phyloP scores from a whole-genome alignment of 129 eudicot genomes.

The Flaveria robusta region DNA sequence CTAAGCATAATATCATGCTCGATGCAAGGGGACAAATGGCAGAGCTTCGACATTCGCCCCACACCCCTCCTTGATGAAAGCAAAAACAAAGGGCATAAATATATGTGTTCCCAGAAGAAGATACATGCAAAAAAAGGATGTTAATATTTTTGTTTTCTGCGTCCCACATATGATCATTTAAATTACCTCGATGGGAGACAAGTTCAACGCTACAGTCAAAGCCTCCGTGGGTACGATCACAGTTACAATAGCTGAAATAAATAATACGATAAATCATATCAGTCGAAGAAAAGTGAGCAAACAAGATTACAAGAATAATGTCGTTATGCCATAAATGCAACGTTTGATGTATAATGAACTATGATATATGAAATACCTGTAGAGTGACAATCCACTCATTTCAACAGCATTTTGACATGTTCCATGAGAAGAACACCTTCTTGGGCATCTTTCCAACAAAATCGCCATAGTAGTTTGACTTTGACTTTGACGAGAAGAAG shows the following conservation, averaged over 20 bases:
- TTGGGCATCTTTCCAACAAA: conserved; percentile 77
- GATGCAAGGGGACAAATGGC: conserved; percentile 13
- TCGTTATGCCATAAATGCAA: neutral
- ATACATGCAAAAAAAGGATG: neutral
- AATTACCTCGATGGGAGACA: conserved; percentile 67
- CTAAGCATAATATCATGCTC: neutral
- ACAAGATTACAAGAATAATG: neutral
- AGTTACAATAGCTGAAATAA: conserved; percentile 66
- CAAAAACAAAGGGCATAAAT: neutral
- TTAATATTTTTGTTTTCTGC: neutral
- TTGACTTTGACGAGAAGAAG: conserved; percentile 32
- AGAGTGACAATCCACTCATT: conserved; percentile 61
- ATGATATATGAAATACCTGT: conserved; percentile 53
- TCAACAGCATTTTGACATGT: conserved; percentile 59
- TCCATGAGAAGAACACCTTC: conserved; percentile 77
- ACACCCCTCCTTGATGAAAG: conserved; percentile 10
- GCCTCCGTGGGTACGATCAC: conserved; percentile 91
- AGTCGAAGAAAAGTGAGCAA: neutral
- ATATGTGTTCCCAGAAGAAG: neutral
- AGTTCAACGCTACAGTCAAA: conserved; percentile 83
- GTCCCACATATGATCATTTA: neutral
- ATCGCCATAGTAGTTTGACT: conserved; percentile 55
- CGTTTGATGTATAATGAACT: neutral
- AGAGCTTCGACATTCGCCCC: conserved; percentile 31
- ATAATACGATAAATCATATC: neutral